phyloP scores from a whole-genome alignment of 495 filamentous ascomycete species.

The Haplographium delicatum region DNA sequence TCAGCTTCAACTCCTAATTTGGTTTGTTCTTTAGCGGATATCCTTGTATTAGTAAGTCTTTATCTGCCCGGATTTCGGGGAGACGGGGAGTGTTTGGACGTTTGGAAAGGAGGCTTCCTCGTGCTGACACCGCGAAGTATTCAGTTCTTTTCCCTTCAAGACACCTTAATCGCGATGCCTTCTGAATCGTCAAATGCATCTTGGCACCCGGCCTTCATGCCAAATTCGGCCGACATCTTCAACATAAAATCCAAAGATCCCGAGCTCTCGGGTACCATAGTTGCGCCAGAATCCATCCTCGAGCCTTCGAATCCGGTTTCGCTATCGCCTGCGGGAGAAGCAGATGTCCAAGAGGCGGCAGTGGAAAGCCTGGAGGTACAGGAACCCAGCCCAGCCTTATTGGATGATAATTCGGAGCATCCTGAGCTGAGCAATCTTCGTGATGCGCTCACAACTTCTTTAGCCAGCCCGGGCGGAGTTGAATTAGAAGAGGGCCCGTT shows the following conservation, averaged over 20 bases:
- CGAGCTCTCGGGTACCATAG: conserved; percentile 8
- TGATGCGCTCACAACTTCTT: conserved; percentile 14
- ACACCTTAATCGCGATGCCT: conserved; percentile 17
- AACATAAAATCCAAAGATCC: conserved; percentile 10
- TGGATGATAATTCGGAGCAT: conserved; percentile 27
- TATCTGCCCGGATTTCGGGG: background rate
- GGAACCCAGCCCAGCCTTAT: background rate
- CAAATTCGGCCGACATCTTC: conserved; percentile 33
- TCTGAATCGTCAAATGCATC: conserved; percentile 29
- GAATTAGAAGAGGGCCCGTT: conserved; percentile 25
- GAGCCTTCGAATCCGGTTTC: conserved; percentile 13
- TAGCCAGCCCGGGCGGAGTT: conserved; percentile 16
- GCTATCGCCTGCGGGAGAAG: background rate
- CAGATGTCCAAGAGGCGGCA: background rate
- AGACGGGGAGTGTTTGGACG: background rate
- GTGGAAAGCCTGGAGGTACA: background rate
- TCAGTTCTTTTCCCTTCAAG: conserved; percentile 17
- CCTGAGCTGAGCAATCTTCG: conserved; percentile 21
- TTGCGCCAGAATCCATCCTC: background rate
- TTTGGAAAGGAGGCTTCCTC: background rate
- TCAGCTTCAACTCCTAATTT: conserved; percentile 15
- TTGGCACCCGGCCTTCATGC: conserved; percentile 54
- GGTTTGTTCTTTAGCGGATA: conserved; percentile 19
- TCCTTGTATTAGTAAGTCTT: conserved; percentile 23
- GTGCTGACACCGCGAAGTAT: conserved; percentile 21